phyloP scores from a whole-genome alignment of 345 rosid species.

The Arabidopsis thaliana region DNA sequence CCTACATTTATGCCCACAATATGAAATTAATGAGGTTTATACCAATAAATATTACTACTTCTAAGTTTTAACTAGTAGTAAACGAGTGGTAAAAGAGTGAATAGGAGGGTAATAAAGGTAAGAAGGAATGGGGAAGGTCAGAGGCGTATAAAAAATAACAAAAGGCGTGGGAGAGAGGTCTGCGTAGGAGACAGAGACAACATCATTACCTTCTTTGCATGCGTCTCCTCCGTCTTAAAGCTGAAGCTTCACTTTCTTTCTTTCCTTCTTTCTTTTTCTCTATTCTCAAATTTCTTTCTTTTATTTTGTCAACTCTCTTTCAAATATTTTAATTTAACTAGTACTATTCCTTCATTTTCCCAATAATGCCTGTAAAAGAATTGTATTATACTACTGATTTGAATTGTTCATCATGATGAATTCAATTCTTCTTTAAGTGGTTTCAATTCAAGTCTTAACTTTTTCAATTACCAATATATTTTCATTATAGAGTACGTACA shows the following conservation, averaged over 20 bases:
- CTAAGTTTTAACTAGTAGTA: too few relatives aligned
- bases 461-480: conserved; percentile 9
- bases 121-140: conserved; percentile 37
- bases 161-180: conserved; percentile 54
- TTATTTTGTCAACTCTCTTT: conserved; percentile 26
- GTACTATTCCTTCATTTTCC: background rate
- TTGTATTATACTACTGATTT: conserved; percentile 4
- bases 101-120: conserved; percentile 11
- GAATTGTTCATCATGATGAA: conserved; percentile 23
- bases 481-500: background rate
- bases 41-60: too few relatives aligned
- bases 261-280: too few relatives aligned
- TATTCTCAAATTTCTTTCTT: background rate
- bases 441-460: conserved; percentile 26
- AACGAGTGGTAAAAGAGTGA: background rate
- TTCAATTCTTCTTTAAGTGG: conserved; percentile 27
- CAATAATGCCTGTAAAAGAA: conserved; percentile 1
- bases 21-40: background rate
- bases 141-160: conserved; percentile 54
- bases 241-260: conserved; percentile 40
- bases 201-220: conserved; percentile 79
- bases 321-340: background rate
- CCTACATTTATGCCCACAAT: background rate
- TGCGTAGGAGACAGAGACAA: conserved; percentile 76
- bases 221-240: conserved; percentile 78